Evolutionary conservation across 2,329 filamentous ascomycete species (phyloP).

Genomic region (Fusarium albosuccineum): DNA sequence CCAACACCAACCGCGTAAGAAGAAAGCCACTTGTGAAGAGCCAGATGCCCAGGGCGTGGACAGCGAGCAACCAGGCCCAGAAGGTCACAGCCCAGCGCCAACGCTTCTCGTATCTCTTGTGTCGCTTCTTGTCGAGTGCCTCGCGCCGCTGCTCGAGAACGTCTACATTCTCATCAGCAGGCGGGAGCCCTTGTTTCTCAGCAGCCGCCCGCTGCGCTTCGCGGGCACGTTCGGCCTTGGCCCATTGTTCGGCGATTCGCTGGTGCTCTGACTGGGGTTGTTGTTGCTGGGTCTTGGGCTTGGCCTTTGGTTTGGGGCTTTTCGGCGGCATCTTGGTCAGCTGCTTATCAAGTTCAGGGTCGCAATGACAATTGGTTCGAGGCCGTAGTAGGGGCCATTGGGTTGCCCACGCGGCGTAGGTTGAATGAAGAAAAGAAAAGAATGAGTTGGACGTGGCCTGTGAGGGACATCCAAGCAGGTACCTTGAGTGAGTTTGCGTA

Average conservation of each 20-base stretch:
- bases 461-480: constrained; percentile 31
- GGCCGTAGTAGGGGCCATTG: constrained; percentile 46
- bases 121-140: constrained; percentile 62
- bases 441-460: constrained; percentile 33
- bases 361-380: constrained; percentile 28
- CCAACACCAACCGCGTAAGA: constrained; percentile 84
- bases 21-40: constrained; percentile 97
- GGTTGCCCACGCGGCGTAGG: constrained; percentile 25
- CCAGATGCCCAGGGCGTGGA: constrained; percentile 86
- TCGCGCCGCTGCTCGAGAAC: constrained; percentile 60
- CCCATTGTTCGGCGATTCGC: constrained; percentile 66
- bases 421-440: constrained; percentile 21
- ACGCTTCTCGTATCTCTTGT: constrained; percentile 63
- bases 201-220: constrained; percentile 56
- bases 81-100: constrained; percentile 74
- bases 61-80: constrained; percentile 76
- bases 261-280: constrained; percentile 60
- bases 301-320: constrained; percentile 46
- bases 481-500: constrained; percentile 37
- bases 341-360: constrained; percentile 24
- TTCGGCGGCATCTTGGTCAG: constrained; percentile 45
- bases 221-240: constrained; percentile 64
- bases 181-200: constrained; percentile 47
- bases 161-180: constrained; percentile 52
- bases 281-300: constrained; percentile 37